Conservation (phyloP, 192 early-diverging fungal genomes). For the Coemansia sp. region DNA sequence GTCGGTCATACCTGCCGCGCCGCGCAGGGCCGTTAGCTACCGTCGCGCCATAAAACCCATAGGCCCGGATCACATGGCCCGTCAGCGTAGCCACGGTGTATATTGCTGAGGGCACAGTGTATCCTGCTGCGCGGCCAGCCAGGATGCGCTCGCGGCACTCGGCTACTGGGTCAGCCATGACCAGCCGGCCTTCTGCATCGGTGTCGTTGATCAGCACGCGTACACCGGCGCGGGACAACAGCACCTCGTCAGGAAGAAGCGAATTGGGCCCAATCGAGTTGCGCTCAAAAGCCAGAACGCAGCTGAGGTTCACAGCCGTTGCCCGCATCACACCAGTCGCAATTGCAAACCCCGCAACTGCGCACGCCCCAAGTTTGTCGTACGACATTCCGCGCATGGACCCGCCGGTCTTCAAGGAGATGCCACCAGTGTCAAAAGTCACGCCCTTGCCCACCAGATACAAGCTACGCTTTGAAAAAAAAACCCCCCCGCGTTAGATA, state of each 20-base stretch:
- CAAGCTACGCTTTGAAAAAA: slow-evolving; percentile 37
- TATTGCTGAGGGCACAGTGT: slow-evolving; percentile 56
- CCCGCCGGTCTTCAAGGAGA: slow-evolving; percentile 79
- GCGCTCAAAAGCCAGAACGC: slow-evolving; percentile 74
- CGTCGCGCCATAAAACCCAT: slow-evolving; percentile 71
- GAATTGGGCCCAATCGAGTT: slow-evolving; percentile 80
- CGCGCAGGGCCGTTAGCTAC: slow-evolving; percentile 78
- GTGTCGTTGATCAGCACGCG: slow-evolving; percentile 82
- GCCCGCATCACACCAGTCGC: slow-evolving; percentile 67
- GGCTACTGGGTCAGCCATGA: slow-evolving; percentile 77
- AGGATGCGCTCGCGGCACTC: slow-evolving; percentile 73
- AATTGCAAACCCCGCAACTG: slow-evolving; percentile 78
- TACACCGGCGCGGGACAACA: slow-evolving; percentile 72
- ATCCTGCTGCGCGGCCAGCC: slow-evolving; percentile 57
- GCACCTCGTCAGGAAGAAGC: slow-evolving; percentile 80
- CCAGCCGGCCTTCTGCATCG: slow-evolving; percentile 88
- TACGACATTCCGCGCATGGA: slow-evolving; percentile 86
- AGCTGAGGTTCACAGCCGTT: slow-evolving; percentile 65
- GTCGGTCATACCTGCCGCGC: slow-evolving; percentile 58
- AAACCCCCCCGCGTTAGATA: not conserved
- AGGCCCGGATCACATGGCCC: slow-evolving; percentile 77
- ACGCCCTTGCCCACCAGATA: slow-evolving; percentile 90
- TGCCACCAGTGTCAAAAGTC: slow-evolving; percentile 88
- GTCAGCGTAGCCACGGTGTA: slow-evolving; percentile 88
- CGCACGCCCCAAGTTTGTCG: slow-evolving; percentile 87